These are phyloP conservation scores for Brassica juncea DNA, from an alignment of 345 rosid genomes.

Conservation along the genomic window DNA sequence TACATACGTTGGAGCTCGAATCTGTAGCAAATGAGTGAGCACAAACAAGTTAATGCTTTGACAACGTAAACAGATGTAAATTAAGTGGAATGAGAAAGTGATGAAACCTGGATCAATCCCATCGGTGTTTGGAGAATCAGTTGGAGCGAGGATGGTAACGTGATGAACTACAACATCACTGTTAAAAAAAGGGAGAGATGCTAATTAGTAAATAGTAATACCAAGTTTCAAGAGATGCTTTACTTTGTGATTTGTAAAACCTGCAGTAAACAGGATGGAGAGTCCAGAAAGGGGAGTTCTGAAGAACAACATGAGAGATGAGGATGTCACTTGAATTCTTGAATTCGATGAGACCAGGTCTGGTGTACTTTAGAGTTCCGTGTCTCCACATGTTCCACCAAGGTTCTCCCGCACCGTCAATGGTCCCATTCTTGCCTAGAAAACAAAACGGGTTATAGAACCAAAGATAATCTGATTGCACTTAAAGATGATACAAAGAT, in stretches of 20 bases:
- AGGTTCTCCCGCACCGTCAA: constrained; percentile 86
- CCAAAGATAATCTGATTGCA: background rate
- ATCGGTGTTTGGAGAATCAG: constrained; percentile 84
- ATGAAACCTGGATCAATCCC: constrained; percentile 83
- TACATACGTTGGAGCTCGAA: constrained; percentile 85
- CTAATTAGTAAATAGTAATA: background rate
- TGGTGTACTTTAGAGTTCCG: constrained; percentile 69
- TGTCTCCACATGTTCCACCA: constrained; percentile 98
- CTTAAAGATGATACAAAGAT: background rate
- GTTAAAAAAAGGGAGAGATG: constrained; percentile 16
- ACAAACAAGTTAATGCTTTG: constrained; percentile 17
- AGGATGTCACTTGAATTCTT: constrained; percentile 64
- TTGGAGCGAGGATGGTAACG: constrained; percentile 83
- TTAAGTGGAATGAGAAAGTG: background rate
- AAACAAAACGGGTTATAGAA: background rate
- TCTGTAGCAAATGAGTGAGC: constrained; percentile 44
- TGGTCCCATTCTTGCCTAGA: constrained; percentile 84
- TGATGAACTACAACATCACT: constrained; percentile 72
- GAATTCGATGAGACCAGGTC: constrained; percentile 79
- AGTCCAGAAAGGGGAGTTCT: constrained; percentile 86
- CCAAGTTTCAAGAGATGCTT: background rate
- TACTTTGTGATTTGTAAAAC: constrained; percentile 21
- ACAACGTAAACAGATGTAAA: background rate
- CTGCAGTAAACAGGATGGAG: constrained; percentile 93
- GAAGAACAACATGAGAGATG: constrained; percentile 74